Evolutionary conservation across 768 basidiomycete species (phyloP), one percentile per base, ranked within the genome.

Genomic region (Mycena vulgaris): DNA sequence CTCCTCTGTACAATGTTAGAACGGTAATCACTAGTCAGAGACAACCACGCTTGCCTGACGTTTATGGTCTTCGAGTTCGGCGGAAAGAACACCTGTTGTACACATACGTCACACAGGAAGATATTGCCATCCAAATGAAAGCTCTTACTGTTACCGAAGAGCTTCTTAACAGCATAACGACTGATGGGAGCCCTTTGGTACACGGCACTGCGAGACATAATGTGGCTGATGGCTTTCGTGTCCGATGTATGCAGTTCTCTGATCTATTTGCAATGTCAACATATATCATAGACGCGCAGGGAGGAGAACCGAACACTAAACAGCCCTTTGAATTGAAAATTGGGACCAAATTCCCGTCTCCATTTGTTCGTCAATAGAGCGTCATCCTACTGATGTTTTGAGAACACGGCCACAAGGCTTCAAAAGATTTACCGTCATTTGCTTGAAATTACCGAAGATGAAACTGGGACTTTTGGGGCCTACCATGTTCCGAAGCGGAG

Each of bases 191-290:
- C 19, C 74, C 88, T 89, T 45, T 82, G 82, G 42, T 84, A 88
- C 52, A 79, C 77, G 25, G 77, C 76, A 9, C 78, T 68, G 61
- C 86, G 84, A 1, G 76, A 75, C n/a, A 90, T 75, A 57, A 90
- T 82, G 62, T 89, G 84, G 19, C 80, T 78, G 28, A 90, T 40
- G 1, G 88, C 88, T 5, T 81, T 80, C 0, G 83, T 79, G 69
- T 90, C 89, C 37, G 81, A 64, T 0, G 87, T 88, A 74, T 83
- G 77, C 17, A 89, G 76, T 17, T 82, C 77, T 21, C 78, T 63
- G 8, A 65, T 49, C 83, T 85, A 23, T 69, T n/a, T 30, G 11
- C 51, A 66, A 56, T 25, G 10, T 35, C 28, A 40, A 17, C 14
- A 21, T 52, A 14, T 21, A 45, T 5, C 5, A 14, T 23, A 56